phyloP scores from a whole-genome alignment of 108 stramenopile species.

The Nitzschia sp. region DNA sequence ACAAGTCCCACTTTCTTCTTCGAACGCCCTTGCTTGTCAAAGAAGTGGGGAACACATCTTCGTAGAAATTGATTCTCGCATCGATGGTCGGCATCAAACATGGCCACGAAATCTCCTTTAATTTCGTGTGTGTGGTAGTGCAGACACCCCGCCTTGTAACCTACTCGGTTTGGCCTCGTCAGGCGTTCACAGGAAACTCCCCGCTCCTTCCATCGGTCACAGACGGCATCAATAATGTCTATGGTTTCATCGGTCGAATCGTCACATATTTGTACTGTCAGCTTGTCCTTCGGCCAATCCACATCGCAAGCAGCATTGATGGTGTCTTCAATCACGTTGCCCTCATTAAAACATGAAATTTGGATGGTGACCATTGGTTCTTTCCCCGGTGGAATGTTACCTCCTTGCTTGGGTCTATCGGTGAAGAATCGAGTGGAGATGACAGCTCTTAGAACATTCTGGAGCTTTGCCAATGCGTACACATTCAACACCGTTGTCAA shows the following conservation, averaged over 20 bases:
- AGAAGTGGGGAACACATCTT: slow-evolving; percentile 26
- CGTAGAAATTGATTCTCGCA: slow-evolving; percentile 19
- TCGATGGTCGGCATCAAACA: slow-evolving; percentile 36
- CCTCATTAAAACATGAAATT: slow-evolving; percentile 36
- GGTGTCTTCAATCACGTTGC: slow-evolving; percentile 24
- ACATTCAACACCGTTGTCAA: slow-evolving; percentile 2
- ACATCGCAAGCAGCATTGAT: slow-evolving; percentile 23
- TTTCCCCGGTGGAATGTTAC: slow-evolving; percentile 1
- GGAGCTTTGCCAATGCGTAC: neutral
- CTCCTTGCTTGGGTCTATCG: neutral
- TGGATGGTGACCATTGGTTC: slow-evolving; percentile 39
- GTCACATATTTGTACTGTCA: slow-evolving; percentile 25
- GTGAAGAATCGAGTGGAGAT: neutral
- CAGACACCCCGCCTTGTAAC: slow-evolving; percentile 33
- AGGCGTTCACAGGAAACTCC: neutral
- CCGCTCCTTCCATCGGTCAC: neutral
- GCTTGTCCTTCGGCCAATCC: slow-evolving; percentile 33
- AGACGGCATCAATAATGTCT: neutral
- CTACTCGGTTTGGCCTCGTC: slow-evolving; percentile 17
- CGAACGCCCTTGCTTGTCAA: slow-evolving; percentile 7
- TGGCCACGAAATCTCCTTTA: slow-evolving; percentile 29
- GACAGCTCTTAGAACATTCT: neutral
- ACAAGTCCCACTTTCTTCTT: slow-evolving; percentile 19
- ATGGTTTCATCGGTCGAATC: slow-evolving; percentile 32
- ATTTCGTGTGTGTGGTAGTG: slow-evolving; percentile 4